Conservation (phyloP, 2,329 filamentous ascomycete genomes). For the Didymella arachidicola region DNA sequence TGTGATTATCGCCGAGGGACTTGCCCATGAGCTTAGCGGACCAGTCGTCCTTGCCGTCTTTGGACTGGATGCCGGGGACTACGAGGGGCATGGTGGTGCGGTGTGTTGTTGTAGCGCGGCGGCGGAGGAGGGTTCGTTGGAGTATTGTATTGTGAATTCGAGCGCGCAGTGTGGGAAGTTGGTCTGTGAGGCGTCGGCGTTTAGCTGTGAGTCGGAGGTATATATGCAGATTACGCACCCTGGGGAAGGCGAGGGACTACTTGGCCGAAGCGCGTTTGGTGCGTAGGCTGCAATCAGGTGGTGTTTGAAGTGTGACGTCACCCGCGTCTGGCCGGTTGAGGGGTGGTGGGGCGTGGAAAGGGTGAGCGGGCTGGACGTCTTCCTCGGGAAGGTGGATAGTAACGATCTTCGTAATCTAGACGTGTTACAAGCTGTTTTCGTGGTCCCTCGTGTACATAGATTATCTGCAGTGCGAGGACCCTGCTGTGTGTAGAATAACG, state of each 20-base stretch:
- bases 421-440: neutral
- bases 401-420: neutral
- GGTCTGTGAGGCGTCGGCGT: neutral
- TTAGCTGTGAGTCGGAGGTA: conserved; percentile 7
- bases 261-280: conserved; percentile 25
- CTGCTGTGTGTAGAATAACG: neutral
- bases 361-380: neutral
- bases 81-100: conserved; percentile 58
- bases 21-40: conserved; percentile 59
- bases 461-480: neutral
- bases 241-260: conserved; percentile 21
- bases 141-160: conserved; percentile 4
- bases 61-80: conserved; percentile 56
- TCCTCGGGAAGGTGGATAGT: neutral
- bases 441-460: neutral
- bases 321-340: conserved; percentile 25
- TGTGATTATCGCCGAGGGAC: conserved; percentile 58
- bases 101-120: conserved; percentile 6
- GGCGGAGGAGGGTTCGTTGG: conserved; percentile 7
- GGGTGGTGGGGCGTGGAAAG: conserved; percentile 14
- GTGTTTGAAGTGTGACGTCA: conserved; percentile 33
- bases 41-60: conserved; percentile 53
- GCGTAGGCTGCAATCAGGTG: conserved; percentile 24
- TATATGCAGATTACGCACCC: conserved; percentile 27
- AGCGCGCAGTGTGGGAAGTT: no score